Percentiles rank a stretch among this genome's conserved stretches.
These are phyloP conservation scores for Phytophthora kernoviae DNA, from an alignment of 352 stramenopile species.

Conservation along the genomic window DNA sequence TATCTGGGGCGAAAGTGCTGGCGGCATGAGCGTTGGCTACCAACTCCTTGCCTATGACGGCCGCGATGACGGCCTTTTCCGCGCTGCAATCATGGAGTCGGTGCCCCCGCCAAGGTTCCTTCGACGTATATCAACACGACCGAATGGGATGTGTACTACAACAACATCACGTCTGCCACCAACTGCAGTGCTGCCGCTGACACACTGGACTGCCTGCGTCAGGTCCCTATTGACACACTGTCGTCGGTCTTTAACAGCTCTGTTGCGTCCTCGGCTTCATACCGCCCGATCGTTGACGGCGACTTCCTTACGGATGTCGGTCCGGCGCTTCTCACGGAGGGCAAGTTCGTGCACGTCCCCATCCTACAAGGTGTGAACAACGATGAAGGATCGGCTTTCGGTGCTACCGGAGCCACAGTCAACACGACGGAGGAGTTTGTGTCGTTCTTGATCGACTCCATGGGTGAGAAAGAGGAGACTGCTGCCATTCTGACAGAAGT, in stretches of 20 bases:
- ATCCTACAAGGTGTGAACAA: constrained; percentile 35
- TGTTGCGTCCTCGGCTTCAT: constrained; percentile 12
- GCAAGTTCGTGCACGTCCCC: constrained; percentile 37
- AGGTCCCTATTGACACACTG: constrained; percentile 23
- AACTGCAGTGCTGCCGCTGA: constrained; percentile 25
- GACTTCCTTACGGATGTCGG: constrained; percentile 22
- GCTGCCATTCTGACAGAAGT: constrained; percentile 8
- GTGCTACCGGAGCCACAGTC: constrained; percentile 4
- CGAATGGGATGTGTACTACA: constrained; percentile 27
- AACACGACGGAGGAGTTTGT: constrained; percentile 29
- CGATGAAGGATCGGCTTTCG: constrained; percentile 30
- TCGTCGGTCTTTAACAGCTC: constrained; percentile 31
- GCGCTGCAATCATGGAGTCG: constrained; percentile 32
- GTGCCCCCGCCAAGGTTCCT: constrained; percentile 6
- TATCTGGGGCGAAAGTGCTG: constrained; percentile 49
- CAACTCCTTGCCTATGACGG: constrained; percentile 29
- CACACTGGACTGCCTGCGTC: constrained; percentile 29
- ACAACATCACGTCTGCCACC: constrained; percentile 24
- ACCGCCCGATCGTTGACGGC: constrained; percentile 28
- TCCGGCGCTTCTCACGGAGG: constrained; percentile 18
- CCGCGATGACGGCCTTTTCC: constrained; percentile 26
- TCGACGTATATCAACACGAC: constrained; percentile 17
- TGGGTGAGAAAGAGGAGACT: constrained; percentile 11
- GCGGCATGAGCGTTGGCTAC: constrained; percentile 35
- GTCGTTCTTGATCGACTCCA: constrained; percentile 14